These are phyloP conservation scores for Sugiyamaella pinicola DNA, from an alignment of 1,139 yeast genomes.

Conservation along the genomic window DNA sequence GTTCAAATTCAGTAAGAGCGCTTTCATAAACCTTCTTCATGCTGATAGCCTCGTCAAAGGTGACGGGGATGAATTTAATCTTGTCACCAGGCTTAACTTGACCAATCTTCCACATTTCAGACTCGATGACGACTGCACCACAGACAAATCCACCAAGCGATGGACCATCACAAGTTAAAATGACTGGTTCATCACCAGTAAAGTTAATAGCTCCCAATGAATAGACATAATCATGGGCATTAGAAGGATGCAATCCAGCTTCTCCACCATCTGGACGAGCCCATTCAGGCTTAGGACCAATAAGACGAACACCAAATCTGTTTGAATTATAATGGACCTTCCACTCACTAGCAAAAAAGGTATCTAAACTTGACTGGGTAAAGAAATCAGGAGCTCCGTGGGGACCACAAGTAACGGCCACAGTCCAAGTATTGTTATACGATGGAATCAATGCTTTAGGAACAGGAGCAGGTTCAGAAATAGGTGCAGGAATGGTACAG, in stretches of 20 bases:
- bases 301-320: constrained; percentile 90
- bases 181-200: constrained; percentile 98
- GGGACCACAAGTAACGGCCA: constrained; percentile 95
- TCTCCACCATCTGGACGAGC: constrained; percentile 98
- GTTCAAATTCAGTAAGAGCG: constrained; percentile 9
- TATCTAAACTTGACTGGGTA: constrained; percentile 68
- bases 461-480: constrained; percentile 58
- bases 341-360: constrained; percentile 80
- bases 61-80: constrained; percentile 76
- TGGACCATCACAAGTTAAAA: constrained; percentile 95
- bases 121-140: constrained; percentile 91
- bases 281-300: constrained; percentile 97
- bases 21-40: constrained; percentile 47
- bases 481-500: constrained; percentile 72
- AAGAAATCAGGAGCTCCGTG: constrained; percentile 97
- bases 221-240: constrained; percentile 96
- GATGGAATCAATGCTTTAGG: constrained; percentile 64
- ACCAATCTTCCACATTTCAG: constrained; percentile 98
- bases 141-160: constrained; percentile 97
- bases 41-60: constrained; percentile 65
- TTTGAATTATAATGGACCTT: constrained; percentile 96
- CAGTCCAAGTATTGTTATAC: constrained; percentile 69
- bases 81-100: constrained; percentile 90
- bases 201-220: constrained; percentile 95
- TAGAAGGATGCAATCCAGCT: constrained; percentile 96